Evolutionary conservation across 495 filamentous ascomycete genomes (phyloP), one percentile per base, ranked within the genome.

Genomic region (Tuber magnatum): DNA sequence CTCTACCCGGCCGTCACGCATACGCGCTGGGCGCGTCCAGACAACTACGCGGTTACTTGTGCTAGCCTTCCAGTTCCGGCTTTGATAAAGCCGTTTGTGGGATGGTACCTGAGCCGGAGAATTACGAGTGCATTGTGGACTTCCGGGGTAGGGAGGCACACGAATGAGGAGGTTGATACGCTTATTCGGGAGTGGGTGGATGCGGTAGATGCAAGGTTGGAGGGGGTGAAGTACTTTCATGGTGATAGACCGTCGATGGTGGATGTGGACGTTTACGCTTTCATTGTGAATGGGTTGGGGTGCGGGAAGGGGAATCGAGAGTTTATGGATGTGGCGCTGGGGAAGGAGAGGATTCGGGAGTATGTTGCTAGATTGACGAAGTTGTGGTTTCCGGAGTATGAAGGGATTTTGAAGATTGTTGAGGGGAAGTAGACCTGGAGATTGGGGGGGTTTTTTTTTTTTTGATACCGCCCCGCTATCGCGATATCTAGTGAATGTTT

Each of bases 301-400:
- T n/a, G 24, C 48, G 40, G 46, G 39, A 51, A 39, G 40, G 77
- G 69, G 39, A 79, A 79, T 46, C 75, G 75, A 14, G 75, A 78
- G 51, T 74, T 42, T 48, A 42, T 14, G 14, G 18, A 38, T 24
- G 20, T 78, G 38, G 22, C 78, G 22, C 28, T 78, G 51, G 69
- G 43, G 44, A 79, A 70, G 24, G 72, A 79, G 39, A 35, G 75
- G 43, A 32, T 79, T 40, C 77, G n/a, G 61, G 71, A 4, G 28
- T 79, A 79, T 70, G 46, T 39, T 3, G 69, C 69, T 56, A 24
- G 3, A 14, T 61, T 79, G 43, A 72, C 75, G 9, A 70, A 56
- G 42, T 74, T 22, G 35, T 79, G 77, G 77, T 79, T 78, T 18
- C 77, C 77, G 18, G 77, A 79, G 68, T 79, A 79, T 56, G 72